Conservation (phyloP, 495 filamentous ascomycete genomes). For the Trichocladium uniseriatum region DNA sequence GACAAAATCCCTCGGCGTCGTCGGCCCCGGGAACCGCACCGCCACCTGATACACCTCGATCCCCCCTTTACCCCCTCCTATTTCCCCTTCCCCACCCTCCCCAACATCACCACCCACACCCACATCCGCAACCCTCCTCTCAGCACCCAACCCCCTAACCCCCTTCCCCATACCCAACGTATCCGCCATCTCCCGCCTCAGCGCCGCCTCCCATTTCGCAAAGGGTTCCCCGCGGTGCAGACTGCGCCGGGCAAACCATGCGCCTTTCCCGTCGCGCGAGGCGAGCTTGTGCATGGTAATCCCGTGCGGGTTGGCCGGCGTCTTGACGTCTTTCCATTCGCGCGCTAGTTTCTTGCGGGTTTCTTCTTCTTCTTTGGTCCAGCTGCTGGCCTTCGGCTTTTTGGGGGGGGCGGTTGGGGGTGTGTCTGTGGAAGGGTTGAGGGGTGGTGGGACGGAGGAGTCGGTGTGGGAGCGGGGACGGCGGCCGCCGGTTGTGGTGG, state of each 20-base stretch:
- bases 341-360: constrained; percentile 45
- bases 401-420: not conserved
- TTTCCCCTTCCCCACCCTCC: constrained; percentile 50
- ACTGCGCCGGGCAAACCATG: constrained; percentile 84
- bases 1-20: constrained; percentile 80
- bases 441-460: constrained; percentile 14
- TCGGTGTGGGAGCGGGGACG: constrained; percentile 27
- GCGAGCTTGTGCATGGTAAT: constrained; percentile 72
- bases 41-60: constrained; percentile 66
- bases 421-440: not conserved
- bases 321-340: constrained; percentile 80
- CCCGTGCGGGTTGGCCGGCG: constrained; percentile 58
- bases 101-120: constrained; percentile 24
- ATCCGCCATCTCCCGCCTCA: constrained; percentile 54
- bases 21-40: constrained; percentile 84
- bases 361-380: not conserved
- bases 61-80: not conserved
- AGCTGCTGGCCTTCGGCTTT: not conserved
- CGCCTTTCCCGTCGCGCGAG: constrained; percentile 69
- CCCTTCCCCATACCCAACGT: constrained; percentile 46
- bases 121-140: constrained; percentile 55
- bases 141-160: constrained; percentile 75
- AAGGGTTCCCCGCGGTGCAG: constrained; percentile 42
- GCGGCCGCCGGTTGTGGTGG: not conserved
- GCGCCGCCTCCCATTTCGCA: constrained; percentile 36